phyloP scores from a whole-genome alignment of 2,329 filamentous ascomycete genomes.

The Pseudogymnoascus sp. region DNA sequence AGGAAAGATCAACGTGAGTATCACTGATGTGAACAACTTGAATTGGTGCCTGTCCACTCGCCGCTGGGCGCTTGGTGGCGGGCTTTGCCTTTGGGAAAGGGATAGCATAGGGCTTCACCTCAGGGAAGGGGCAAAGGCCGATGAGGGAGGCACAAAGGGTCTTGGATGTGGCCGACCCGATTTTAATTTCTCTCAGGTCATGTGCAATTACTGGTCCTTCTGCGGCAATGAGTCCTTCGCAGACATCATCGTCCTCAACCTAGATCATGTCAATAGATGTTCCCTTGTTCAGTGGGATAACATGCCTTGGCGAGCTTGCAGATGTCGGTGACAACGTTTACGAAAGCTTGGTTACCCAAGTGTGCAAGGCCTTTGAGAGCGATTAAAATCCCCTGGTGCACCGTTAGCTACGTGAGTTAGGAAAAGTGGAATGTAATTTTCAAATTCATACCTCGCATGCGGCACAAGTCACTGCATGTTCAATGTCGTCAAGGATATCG shows the following conservation, averaged over 20 bases:
- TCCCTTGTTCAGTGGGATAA: slow-evolving; percentile 15
- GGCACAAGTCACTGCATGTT: slow-evolving; percentile 26
- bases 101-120: slow-evolving; percentile 28
- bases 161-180: slow-evolving; percentile 42
- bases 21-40: slow-evolving; percentile 36
- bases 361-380: slow-evolving; percentile 37
- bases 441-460: slow-evolving; percentile 28
- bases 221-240: slow-evolving; percentile 39
- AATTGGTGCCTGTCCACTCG: slow-evolving; percentile 31
- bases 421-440: slow-evolving; percentile 20
- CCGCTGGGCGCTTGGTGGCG: slow-evolving; percentile 26
- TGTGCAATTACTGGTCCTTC: slow-evolving; percentile 48
- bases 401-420: background rate
- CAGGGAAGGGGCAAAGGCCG: slow-evolving; percentile 32
- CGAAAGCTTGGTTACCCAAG: slow-evolving; percentile 36
- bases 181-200: slow-evolving; percentile 38
- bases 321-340: slow-evolving; percentile 30
- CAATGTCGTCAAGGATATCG: slow-evolving; percentile 25
- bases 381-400: slow-evolving; percentile 26
- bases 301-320: slow-evolving; percentile 23
- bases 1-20: slow-evolving; percentile 35
- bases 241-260: slow-evolving; percentile 30
- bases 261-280: slow-evolving; percentile 12
- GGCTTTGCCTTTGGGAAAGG: slow-evolving; percentile 30
- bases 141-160: slow-evolving; percentile 46